Base-by-base conservation (phyloP, 371 early-diverging fungal genomes). In the Fennellomyces sp. region DNA sequence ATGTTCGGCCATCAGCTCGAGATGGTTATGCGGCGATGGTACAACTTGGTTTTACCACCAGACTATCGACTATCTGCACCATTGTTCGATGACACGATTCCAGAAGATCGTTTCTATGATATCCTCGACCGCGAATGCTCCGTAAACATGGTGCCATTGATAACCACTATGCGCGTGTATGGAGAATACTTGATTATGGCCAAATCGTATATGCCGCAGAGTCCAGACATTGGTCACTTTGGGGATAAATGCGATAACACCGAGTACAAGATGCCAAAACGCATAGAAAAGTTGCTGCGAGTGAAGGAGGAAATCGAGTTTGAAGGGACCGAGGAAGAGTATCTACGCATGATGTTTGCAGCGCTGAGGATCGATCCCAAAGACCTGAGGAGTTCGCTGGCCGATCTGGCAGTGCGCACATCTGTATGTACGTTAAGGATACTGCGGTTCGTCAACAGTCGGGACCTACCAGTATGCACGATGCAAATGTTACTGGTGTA, bases 131-230 rank as follows among this genome's bases (percentile, higher is more conserved):
- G 3, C 11, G 54, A 39, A 6, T 30, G 31, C 11, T 19, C 29
- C 8, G 28, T 21, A 2, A 57, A 58, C 58, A 1, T 68, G 5
- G 54, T 66, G 3, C 66, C 69, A 5, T 5, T 72, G 0, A 2
- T 71, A 1, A 59, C 68, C 0, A 64, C 68, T 3, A 33, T 69
- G 12, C 31, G 55, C 13, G 55, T 64, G 13, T 77, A 77, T 51
- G 63, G 58, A 33, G 57, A 90, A 6, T 89, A 84, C 52, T 83
- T 91, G 19, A 87, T 90, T 31, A 69, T 83, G 35, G 88, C 88
- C 10, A 86, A 90, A 58, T 68, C 90, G 3, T 89, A 93, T 65
- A 66, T 85, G 28, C 90, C 91, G 72, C 81, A 89, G 11, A n/a
- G 61, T 0, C 66, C 65, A 35, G 63, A 62, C 41, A 8, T 27